A percentile compares a stretch with the other conserved stretches of the same genome.
phyloP scores from a whole-genome alignment of 2,329 filamentous ascomycete species.

The Colletotrichum destructivum region DNA sequence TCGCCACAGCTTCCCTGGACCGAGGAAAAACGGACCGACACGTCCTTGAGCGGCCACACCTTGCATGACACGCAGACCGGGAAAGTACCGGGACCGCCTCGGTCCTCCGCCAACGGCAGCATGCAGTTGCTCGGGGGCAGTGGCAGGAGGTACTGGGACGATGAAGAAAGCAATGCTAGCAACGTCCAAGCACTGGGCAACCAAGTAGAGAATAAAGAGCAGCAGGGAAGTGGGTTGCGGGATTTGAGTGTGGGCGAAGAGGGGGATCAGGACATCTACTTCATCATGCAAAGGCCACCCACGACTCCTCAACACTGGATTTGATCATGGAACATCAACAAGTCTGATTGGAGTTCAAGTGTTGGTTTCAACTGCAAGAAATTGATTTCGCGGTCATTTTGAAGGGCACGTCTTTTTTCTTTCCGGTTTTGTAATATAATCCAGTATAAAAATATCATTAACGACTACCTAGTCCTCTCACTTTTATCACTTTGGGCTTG shows the following conservation, averaged over 20 bases:
- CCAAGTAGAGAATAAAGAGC: neutral
- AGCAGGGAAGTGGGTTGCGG: neutral
- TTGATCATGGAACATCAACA: neutral
- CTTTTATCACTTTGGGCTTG: too few species aligned
- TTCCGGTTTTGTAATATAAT: too few species aligned
- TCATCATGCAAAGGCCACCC: conserved; percentile 13
- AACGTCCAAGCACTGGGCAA: neutral
- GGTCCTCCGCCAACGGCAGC: conserved; percentile 19
- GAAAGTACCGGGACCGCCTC: conserved; percentile 3
- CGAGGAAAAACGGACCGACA: neutral
- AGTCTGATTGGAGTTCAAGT: too few species aligned
- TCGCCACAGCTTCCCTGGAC: neutral
- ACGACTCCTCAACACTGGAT: conserved; percentile 30
- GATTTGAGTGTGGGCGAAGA: conserved; percentile 6
- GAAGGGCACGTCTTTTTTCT: neutral
- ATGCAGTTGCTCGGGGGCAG: neutral
- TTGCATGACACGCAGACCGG: neutral
- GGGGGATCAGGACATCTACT: conserved; percentile 2
- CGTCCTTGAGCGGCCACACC: neutral
- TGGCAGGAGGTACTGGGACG: conserved; percentile 32
- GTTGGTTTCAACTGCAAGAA: neutral
- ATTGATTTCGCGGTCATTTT: neutral
- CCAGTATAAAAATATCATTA: neutral
- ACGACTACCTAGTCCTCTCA: neutral
- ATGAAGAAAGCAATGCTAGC: neutral